Conservation (phyloP, 345 rosid species). For the Isatis tinctoria region DNA sequence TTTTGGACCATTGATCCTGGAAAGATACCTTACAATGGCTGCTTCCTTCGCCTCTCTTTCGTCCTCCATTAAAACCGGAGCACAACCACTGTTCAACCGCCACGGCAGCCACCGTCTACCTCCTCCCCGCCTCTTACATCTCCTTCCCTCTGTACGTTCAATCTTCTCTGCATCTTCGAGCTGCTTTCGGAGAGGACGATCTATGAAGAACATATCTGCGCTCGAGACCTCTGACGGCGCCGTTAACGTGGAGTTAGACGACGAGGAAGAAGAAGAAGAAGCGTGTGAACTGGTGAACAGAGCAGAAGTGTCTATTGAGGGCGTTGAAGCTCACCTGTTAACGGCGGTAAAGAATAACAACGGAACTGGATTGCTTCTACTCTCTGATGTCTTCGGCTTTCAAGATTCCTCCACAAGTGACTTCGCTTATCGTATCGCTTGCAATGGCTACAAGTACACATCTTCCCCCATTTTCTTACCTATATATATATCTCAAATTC, state of each 20-base stretch:
- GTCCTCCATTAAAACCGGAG: slow-evolving; percentile 1
- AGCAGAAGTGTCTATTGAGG: slow-evolving; percentile 54
- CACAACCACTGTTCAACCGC: not conserved
- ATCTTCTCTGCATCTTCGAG: not conserved
- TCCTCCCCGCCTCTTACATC: not conserved
- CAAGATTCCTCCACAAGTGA: slow-evolving; percentile 80
- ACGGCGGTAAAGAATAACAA: slow-evolving; percentile 88
- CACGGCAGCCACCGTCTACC: not conserved
- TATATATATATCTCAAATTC: not conserved
- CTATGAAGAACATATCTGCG: not conserved
- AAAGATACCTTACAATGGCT: slow-evolving; percentile 22
- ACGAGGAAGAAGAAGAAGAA: slow-evolving; percentile 51
- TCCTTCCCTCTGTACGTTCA: slow-evolving; percentile 13
- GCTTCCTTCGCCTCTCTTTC: slow-evolving; percentile 28
- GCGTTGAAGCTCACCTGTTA: slow-evolving; percentile 58
- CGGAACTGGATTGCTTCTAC: slow-evolving; percentile 61
- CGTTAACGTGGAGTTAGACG: slow-evolving; percentile 39
- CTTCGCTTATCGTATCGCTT: slow-evolving; percentile 84
- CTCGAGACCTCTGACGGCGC: slow-evolving; percentile 19
- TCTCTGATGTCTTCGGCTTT: slow-evolving; percentile 76
- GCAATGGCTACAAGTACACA: slow-evolving; percentile 77
- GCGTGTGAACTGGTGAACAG: slow-evolving; percentile 76
- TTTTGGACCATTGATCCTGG: slow-evolving; percentile 9
- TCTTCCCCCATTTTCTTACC: slow-evolving; percentile 9
- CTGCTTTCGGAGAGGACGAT: not conserved